These are phyloP conservation scores for Microthlaspi erraticum DNA, from an alignment of 345 rosid species.

Conservation along the genomic window DNA sequence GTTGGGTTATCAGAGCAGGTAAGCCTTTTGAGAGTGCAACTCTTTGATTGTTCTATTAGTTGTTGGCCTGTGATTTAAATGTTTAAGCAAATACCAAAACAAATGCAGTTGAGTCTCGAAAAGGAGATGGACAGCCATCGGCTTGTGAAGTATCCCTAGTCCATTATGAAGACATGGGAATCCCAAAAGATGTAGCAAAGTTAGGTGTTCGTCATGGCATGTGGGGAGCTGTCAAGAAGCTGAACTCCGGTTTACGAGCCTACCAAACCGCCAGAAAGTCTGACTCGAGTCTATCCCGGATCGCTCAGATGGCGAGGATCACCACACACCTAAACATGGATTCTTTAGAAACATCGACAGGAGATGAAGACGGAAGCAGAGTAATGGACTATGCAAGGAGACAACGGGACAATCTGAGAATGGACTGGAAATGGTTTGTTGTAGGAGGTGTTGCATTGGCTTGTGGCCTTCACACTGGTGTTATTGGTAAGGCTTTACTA, in stretches of 20 bases:
- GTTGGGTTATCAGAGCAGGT: conserved; percentile 97
- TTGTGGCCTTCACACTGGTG: conserved; percentile 74
- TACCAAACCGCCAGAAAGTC: conserved; percentile 77
- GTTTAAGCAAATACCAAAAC: background rate
- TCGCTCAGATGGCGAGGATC: conserved; percentile 79
- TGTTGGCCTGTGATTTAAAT: background rate
- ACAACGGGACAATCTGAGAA: conserved; percentile 53
- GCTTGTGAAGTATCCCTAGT: conserved; percentile 91
- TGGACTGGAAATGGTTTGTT: conserved; percentile 92
- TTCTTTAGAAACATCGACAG: conserved; percentile 32
- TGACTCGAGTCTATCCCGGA: conserved; percentile 63
- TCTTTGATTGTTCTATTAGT: background rate
- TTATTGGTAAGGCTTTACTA: conserved; percentile 72
- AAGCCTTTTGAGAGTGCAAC: conserved; percentile 27
- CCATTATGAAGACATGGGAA: conserved; percentile 97
- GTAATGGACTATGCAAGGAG: conserved; percentile 39
- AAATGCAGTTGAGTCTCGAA: conserved; percentile 82
- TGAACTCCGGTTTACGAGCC: conserved; percentile 83
- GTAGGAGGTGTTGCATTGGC: conserved; percentile 86
- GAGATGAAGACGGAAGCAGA: conserved; percentile 37
- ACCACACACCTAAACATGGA: conserved; percentile 65
- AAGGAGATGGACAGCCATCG: conserved; percentile 80
- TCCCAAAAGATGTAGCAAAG: conserved; percentile 97
- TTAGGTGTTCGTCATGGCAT: conserved; percentile 92
- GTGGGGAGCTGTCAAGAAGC: conserved; percentile 98